phyloP scores from a whole-genome alignment of 768 basidiomycete species.

The Mycena haematopus region DNA sequence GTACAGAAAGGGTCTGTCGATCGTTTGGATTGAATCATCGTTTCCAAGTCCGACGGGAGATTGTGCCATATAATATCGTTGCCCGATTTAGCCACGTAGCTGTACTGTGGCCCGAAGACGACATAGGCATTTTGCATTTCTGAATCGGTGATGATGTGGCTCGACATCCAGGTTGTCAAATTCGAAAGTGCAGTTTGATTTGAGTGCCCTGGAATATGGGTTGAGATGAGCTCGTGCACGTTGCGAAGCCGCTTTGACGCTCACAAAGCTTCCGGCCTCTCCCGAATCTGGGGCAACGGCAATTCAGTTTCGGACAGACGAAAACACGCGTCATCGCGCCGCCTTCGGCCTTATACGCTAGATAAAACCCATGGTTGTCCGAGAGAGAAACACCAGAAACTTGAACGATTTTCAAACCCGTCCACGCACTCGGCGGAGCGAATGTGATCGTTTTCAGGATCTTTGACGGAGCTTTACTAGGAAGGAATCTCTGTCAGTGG shows the following conservation, averaged over 20 bases:
- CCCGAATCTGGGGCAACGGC: neutral
- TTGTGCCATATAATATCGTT: neutral
- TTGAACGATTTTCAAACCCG: neutral
- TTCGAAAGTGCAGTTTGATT: conserved; percentile 3
- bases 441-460: neutral
- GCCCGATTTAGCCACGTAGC: neutral
- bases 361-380: conserved; percentile 2
- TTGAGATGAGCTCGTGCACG: neutral
- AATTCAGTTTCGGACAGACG: neutral
- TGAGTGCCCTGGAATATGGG: neutral
- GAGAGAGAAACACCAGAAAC: neutral
- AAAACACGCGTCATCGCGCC: neutral
- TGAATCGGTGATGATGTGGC: neutral
- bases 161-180: neutral
- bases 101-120: neutral
- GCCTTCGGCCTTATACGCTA: neutral
- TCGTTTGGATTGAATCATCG: neutral
- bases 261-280: neutral
- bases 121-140: neutral
- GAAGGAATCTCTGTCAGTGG: neutral
- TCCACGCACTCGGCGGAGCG: neutral
- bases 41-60: neutral
- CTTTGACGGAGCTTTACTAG: neutral
- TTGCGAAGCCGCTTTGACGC: neutral
- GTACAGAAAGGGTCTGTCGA: neutral